Evolutionary conservation across 1,284 basidiomycete genomes (phyloP), one percentile per base, ranked within the genome.

Genomic region (Megacollybia platyphylla): DNA sequence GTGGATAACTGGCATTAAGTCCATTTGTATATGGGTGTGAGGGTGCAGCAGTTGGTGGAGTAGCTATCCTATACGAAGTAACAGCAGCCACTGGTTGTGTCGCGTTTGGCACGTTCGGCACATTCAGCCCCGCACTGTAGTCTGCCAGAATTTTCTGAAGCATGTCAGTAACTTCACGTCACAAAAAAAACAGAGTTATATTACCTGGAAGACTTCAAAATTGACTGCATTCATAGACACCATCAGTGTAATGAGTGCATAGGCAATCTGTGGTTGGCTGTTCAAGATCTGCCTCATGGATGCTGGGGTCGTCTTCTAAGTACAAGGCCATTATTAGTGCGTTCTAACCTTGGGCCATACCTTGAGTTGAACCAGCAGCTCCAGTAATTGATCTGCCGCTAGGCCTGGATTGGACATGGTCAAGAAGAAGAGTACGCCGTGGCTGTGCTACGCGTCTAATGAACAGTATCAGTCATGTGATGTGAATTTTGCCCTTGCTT

Each of bases 161-260:
- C 65, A 61, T 30, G 67, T 60, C n/a, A 71, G 48, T 13, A 61
- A 68, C 68, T 64, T 68, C 68, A 69, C 26, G 3, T 3, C 39
- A 40, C 11, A 29, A 26, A 11, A 10, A 27, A 11, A 20, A 27
- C 11, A 26, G 9, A 11, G 7, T 4, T 6, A 18, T 4, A 40
- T n/a, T 39, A 83, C 83, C 63, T 83, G 79, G 44, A 85, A 72
- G 5, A 82, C 78, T 36, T 84, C 78, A 42, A 79, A 64, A 45
- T 83, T 76, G 31, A 87, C 68, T 0, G 80, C 79, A 44, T 79
- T 76, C 60, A 87, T 73, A 46, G 73, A 75, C 11, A 82, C 79
- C 79, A 87, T 83, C 32, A 85, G 70, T 1, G 70, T 68, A 46
- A 86, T 79, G 1, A 87, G 62, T 1, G 79, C 80, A 56, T 83